Conservation (phyloP, 2,329 filamentous ascomycete genomes). For the Fusarium virguliforme region DNA sequence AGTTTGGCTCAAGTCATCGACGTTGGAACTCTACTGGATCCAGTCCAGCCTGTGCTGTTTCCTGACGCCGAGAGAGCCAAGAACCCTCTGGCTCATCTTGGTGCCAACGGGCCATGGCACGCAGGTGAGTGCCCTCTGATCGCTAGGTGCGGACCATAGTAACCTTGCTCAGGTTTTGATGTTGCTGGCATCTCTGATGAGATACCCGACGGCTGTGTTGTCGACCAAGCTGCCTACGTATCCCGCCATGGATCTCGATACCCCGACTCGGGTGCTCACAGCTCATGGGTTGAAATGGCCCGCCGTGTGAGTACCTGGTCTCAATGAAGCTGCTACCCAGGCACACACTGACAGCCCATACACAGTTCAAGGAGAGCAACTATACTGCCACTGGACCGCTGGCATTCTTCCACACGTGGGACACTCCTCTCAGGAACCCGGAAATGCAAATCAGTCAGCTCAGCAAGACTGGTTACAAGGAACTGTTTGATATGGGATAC, state of each 20-base stretch:
- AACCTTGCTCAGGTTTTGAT: slow-evolving; percentile 58
- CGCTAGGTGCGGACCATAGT: too few species aligned
- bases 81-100: slow-evolving; percentile 65
- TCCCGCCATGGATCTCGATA: slow-evolving; percentile 75
- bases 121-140: slow-evolving; percentile 57
- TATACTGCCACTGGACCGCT: slow-evolving; percentile 70
- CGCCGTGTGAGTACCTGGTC: slow-evolving; percentile 54
- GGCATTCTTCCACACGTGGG: slow-evolving; percentile 72
- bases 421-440: slow-evolving; percentile 70
- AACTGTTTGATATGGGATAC: slow-evolving; percentile 71
- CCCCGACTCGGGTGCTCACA: slow-evolving; percentile 73
- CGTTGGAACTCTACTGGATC: slow-evolving; percentile 48
- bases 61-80: slow-evolving; percentile 51
- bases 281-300: slow-evolving; percentile 67
- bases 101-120: slow-evolving; percentile 69
- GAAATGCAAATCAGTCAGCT: slow-evolving; percentile 71
- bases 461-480: slow-evolving; percentile 75
- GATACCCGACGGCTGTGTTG: slow-evolving; percentile 69
- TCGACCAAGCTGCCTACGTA: slow-evolving; percentile 74
- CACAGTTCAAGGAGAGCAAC: slow-evolving; percentile 67
- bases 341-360: background rate
- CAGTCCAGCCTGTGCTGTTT: slow-evolving; percentile 49
- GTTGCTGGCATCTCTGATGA: slow-evolving; percentile 69
- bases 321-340: background rate
- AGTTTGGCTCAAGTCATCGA: background rate